Conservation (phyloP, 192 early-diverging fungal genomes). For the Coemansia sp. region DNA sequence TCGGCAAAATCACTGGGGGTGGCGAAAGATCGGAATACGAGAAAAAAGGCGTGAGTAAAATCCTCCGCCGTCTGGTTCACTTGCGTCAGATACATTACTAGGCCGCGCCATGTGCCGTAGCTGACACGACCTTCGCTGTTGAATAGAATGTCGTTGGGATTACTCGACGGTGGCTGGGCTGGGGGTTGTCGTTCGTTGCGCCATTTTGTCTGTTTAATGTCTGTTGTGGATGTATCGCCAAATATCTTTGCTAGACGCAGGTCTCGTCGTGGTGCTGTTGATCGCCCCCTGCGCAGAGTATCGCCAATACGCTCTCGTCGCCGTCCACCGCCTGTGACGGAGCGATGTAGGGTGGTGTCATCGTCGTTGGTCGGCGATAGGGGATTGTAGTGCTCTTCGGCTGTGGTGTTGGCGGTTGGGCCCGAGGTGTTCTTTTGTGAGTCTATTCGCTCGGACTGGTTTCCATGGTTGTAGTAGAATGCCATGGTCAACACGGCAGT, state of each 20-base stretch:
- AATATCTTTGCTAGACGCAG: conserved; percentile 30
- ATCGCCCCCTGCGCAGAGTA: conserved; percentile 13
- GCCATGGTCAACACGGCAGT: conserved; percentile 27
- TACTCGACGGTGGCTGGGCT: background rate
- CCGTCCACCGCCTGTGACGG: background rate
- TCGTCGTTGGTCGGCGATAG: background rate
- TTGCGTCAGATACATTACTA: conserved; percentile 52
- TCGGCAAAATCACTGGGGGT: conserved; percentile 63
- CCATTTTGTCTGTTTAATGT: background rate
- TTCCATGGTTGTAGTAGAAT: conserved; percentile 48
- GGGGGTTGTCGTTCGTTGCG: background rate
- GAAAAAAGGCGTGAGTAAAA: conserved; percentile 72
- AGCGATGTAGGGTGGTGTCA: background rate
- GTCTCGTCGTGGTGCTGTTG: conserved; percentile 19
- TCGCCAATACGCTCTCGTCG: conserved; percentile 26
- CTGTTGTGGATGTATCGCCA: conserved; percentile 14
- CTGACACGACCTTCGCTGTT: conserved; percentile 50
- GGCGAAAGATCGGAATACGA: conserved; percentile 85
- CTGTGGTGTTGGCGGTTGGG: background rate
- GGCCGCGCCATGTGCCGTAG: conserved; percentile 48
- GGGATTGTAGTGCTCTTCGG: background rate
- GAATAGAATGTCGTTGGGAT: conserved; percentile 18
- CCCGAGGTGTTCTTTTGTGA: background rate
- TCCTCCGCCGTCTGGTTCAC: conserved; percentile 41
- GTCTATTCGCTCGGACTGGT: conserved; percentile 20